Percentiles rank a stretch among this genome's conserved stretches.
phyloP scores from a whole-genome alignment of 1,284 basidiomycete genomes.

The Bjerkandera adusta region DNA sequence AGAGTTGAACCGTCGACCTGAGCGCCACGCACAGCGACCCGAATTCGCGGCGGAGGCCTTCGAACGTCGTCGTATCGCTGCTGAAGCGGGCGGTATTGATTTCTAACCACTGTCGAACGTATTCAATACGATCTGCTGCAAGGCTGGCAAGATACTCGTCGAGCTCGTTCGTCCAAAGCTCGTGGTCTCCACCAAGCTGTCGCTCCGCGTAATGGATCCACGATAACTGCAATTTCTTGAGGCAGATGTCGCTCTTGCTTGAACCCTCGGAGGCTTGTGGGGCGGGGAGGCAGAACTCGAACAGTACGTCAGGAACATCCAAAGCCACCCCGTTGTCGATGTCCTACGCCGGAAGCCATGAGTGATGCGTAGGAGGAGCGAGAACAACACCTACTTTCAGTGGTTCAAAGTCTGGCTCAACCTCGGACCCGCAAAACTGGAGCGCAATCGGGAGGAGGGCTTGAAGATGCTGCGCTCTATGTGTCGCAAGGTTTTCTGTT shows the following conservation, averaged over 20 bases:
- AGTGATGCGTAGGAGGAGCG: background rate
- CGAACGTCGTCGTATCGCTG: conserved; percentile 40
- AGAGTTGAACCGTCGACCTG: conserved; percentile 44
- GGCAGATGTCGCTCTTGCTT: conserved; percentile 27
- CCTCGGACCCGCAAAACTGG: conserved; percentile 43
- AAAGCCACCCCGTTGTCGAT: conserved; percentile 45
- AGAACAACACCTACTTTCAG: conserved; percentile 39
- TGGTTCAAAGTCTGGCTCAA: conserved; percentile 43
- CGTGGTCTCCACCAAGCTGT: conserved; percentile 31
- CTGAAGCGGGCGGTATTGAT: conserved; percentile 48
- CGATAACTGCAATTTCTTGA: conserved; percentile 28
- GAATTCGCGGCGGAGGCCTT: conserved; percentile 43
- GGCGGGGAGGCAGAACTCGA: conserved; percentile 36
- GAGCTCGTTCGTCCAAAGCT: conserved; percentile 39
- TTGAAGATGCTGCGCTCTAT: conserved; percentile 46
- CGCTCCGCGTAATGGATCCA: conserved; percentile 35
- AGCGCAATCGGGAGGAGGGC: conserved; percentile 43
- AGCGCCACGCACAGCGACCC: conserved; percentile 42
- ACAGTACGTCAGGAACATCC: conserved; percentile 29
- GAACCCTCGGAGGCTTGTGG: conserved; percentile 12
- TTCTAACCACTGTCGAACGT: conserved; percentile 49
- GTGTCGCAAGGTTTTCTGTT: conserved; percentile 54
- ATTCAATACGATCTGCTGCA: conserved; percentile 37
- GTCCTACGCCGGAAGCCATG: no score
- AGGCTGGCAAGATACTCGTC: conserved; percentile 33